Conservation (phyloP, 108 stramenopile species). For the Nitzschia palea region DNA sequence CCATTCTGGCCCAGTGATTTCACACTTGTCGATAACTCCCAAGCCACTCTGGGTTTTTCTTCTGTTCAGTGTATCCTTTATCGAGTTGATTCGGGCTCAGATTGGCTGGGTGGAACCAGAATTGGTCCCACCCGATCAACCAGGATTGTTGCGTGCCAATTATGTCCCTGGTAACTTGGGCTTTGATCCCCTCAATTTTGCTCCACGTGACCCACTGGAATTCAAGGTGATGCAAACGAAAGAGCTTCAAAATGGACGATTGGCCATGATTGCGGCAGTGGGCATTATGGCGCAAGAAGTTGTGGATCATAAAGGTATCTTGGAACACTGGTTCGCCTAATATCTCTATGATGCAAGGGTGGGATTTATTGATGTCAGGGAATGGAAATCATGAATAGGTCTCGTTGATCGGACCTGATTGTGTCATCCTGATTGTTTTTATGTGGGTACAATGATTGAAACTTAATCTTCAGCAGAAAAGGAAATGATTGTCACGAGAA, state of each 20-base stretch:
- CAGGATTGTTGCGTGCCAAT: conserved; percentile 59
- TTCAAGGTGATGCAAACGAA: conserved; percentile 66
- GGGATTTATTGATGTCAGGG: neutral
- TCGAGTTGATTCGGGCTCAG: conserved; percentile 58
- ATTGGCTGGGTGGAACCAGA: conserved; percentile 75
- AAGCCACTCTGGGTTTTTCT: conserved; percentile 45
- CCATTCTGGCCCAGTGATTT: conserved; percentile 78
- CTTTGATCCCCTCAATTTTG: conserved; percentile 79
- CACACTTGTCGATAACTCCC: conserved; percentile 69
- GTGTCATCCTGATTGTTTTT: no score
- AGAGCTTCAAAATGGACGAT: conserved; percentile 84
- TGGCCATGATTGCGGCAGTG: conserved; percentile 73
- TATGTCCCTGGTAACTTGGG: conserved; percentile 77
- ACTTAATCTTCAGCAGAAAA: no score
- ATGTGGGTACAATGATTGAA: no score
- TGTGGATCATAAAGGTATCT: conserved; percentile 69
- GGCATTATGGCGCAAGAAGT: conserved; percentile 87
- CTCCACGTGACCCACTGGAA: conserved; percentile 57
- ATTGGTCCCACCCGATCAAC: conserved; percentile 45
- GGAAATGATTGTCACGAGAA: no score
- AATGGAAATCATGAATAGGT: conserved; percentile 2
- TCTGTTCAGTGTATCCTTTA: conserved; percentile 55
- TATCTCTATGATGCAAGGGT: no score
- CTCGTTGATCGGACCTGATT: no score
- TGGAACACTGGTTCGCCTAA: conserved; percentile 49